Conservation (phyloP, 2,329 filamentous ascomycete genomes). For the Drechslerella dactyloides region DNA sequence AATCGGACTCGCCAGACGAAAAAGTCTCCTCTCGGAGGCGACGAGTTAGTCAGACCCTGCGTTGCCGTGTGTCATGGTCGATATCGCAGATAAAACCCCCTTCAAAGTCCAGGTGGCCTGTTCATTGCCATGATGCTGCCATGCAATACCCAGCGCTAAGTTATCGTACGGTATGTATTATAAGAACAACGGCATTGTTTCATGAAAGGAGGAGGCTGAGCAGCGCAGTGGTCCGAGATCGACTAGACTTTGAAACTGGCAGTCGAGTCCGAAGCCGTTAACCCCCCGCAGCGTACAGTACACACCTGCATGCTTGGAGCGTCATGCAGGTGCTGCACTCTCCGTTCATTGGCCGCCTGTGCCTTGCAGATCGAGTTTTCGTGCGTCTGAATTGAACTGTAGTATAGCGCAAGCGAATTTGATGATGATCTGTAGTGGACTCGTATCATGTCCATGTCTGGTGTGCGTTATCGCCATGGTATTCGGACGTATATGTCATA, state of each 20-base stretch:
- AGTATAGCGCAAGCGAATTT: no score
- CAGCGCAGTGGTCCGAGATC: background rate
- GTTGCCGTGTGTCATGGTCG: background rate
- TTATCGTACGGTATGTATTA: background rate
- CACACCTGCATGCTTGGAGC: background rate
- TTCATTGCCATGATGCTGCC: no score
- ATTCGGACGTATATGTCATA: background rate
- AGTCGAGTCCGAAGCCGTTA: no score
- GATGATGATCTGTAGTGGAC: no score
- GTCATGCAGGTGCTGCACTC: background rate
- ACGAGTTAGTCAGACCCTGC: background rate
- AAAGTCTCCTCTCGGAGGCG: background rate
- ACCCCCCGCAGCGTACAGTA: background rate
- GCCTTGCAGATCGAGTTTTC: background rate
- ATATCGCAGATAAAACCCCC: background rate
- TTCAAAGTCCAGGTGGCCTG: background rate
- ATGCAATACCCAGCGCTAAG: background rate
- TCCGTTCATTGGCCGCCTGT: background rate
- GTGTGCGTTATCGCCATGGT: background rate
- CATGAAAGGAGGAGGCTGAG: conserved; percentile 3
- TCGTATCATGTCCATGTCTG: no score
- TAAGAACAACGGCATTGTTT: background rate
- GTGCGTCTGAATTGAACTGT: no score
- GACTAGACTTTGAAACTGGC: no score
- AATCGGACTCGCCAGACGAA: no score